These are phyloP conservation scores for Podila verticillata DNA, from an alignment of 192 early-diverging fungal species.

Conservation along the genomic window DNA sequence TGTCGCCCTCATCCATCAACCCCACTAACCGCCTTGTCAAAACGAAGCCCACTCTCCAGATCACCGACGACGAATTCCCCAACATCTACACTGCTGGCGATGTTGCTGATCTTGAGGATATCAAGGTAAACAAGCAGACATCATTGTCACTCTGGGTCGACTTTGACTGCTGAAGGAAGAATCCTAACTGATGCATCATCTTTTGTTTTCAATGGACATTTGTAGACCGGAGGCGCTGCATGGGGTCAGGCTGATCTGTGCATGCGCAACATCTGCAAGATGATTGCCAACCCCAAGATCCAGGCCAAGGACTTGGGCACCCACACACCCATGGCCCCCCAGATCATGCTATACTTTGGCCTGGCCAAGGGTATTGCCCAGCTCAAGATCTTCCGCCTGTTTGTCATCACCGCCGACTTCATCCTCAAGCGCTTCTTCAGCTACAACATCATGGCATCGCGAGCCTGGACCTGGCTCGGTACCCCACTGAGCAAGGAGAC, in stretches of 20 bases:
- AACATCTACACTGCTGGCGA: constrained; percentile 84
- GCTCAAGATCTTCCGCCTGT: constrained; percentile 16
- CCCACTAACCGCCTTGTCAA: constrained; percentile 66
- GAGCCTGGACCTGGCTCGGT: constrained; percentile 32
- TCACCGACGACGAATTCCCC: constrained; percentile 59
- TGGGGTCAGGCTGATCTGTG: constrained; percentile 24
- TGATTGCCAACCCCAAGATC: constrained; percentile 25
- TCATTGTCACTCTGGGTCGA: not conserved
- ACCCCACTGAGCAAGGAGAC: constrained; percentile 24
- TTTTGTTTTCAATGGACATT: not conserved
- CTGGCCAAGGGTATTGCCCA: constrained; percentile 22
- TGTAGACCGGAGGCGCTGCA: constrained; percentile 29
- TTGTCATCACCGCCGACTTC: constrained; percentile 13
- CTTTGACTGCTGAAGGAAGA: not conserved
- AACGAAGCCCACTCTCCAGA: constrained; percentile 76
- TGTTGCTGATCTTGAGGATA: constrained; percentile 59
- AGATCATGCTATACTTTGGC: constrained; percentile 35
- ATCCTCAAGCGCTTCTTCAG: constrained; percentile 27
- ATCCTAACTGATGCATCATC: too few relatives aligned
- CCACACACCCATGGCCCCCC: constrained; percentile 23
- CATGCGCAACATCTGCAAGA: constrained; percentile 40
- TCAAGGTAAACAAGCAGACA: constrained; percentile 34
- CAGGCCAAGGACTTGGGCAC: not conserved
- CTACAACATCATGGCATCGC: constrained; percentile 29
- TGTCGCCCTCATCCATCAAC: constrained; percentile 66